Evolutionary conservation across 1,284 basidiomycete genomes (phyloP).

Genomic region (Chalciporus sp.): DNA sequence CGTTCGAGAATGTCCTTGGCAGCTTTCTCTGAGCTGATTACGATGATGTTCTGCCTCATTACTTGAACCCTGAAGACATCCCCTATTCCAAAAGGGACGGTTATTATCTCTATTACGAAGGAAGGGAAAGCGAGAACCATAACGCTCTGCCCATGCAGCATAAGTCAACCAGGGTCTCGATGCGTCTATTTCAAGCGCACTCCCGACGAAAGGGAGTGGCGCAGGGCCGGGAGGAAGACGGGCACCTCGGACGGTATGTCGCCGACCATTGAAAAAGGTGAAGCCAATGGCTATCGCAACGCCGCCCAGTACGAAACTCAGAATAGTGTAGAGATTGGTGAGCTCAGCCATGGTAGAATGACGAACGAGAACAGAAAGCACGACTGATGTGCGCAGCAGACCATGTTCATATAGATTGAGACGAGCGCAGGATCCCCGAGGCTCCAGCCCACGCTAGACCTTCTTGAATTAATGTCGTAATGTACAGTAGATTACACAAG

Average conservation of each 20-base stretch:
- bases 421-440: too few relatives aligned
- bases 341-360: neutral
- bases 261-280: constrained; percentile 10
- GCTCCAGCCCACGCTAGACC: too few relatives aligned
- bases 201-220: constrained; percentile 25
- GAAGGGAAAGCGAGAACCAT: constrained; percentile 12
- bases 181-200: constrained; percentile 22
- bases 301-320: neutral
- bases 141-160: constrained; percentile 20
- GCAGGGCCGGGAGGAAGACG: constrained; percentile 26
- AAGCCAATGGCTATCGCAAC: constrained; percentile 2
- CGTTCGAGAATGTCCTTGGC: constrained; percentile 28
- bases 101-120: too few relatives aligned
- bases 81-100: neutral
- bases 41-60: constrained; percentile 25
- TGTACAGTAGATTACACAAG: too few relatives aligned
- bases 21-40: constrained; percentile 25
- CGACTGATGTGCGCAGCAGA: too few relatives aligned
- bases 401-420: too few relatives aligned
- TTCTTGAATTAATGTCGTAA: too few relatives aligned
- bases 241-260: neutral
- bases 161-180: constrained; percentile 25
- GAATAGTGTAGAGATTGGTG: neutral
- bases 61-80: constrained; percentile 25
- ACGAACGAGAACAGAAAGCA: neutral